Percentiles rank a stretch among this genome's conserved stretches.
Conservation (phyloP, 2,329 filamentous ascomycete species). For the Nemania sp. region DNA sequence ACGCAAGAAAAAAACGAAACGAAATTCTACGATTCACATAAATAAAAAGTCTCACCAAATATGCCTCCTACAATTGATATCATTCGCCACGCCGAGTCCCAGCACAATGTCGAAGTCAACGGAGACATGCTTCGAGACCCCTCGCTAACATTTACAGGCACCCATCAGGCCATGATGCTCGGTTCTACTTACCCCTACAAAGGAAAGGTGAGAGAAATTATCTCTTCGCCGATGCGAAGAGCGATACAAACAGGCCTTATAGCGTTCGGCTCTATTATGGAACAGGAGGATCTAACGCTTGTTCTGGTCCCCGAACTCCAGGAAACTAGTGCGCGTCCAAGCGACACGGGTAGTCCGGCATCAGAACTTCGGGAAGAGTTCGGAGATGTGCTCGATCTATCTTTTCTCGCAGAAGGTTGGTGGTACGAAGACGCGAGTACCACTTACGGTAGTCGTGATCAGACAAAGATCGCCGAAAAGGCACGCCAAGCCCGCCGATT, state of each 20-base stretch:
- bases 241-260: slow-evolving; percentile 4
- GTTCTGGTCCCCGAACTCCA: not conserved
- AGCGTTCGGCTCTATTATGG: not conserved
- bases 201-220: not conserved
- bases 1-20: not conserved
- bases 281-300: not conserved
- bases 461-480: not conserved
- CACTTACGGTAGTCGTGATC: not conserved
- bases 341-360: not conserved
- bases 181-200: not conserved
- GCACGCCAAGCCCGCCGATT: not conserved
- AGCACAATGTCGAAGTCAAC: not conserved
- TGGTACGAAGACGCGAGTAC: not conserved
- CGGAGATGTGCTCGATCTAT: not conserved
- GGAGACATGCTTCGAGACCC: slow-evolving; percentile 1
- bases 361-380: not conserved
- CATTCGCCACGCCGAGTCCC: slow-evolving; percentile 9
- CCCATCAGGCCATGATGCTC: not conserved
- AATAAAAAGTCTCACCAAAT: too few species aligned
- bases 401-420: not conserved
- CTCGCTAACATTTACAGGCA: slow-evolving; percentile 1
- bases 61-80: slow-evolving; percentile 24
- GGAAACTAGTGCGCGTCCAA: not conserved
- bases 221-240: slow-evolving; percentile 20
- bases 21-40: too few species aligned